phyloP scores from a whole-genome alignment of 2,329 filamentous ascomycete species.

The Diaporthe sp. region DNA sequence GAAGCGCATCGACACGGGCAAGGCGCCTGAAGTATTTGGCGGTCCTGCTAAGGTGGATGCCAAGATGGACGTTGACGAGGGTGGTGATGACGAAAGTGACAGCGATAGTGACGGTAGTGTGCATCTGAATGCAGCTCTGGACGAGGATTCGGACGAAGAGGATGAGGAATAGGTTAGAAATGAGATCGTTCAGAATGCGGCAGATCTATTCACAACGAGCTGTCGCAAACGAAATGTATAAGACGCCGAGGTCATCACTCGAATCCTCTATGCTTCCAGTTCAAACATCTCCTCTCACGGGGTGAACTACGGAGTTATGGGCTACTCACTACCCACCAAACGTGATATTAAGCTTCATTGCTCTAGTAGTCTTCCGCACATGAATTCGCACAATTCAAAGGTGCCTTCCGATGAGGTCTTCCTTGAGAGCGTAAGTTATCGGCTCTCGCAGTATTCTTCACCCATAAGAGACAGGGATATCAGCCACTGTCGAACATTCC shows the following conservation, averaged over 20 bases:
- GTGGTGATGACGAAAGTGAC: slow-evolving; percentile 55
- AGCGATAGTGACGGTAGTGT: slow-evolving; percentile 66
- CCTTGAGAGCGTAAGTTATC: background rate
- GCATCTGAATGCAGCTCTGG: slow-evolving; percentile 71
- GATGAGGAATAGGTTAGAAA: slow-evolving; percentile 45
- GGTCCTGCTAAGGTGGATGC: background rate
- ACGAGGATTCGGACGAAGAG: slow-evolving; percentile 62
- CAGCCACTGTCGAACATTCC: background rate
- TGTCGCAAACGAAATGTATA: background rate
- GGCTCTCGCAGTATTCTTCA: background rate
- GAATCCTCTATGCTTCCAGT: too few relatives aligned
- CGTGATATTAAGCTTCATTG: background rate
- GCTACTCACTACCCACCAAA: background rate
- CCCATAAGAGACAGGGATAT: too few relatives aligned
- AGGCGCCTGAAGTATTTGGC: slow-evolving; percentile 37
- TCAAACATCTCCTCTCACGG: background rate
- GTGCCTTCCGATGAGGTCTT: background rate
- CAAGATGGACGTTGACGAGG: slow-evolving; percentile 39
- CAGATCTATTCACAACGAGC: background rate
- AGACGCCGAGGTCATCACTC: background rate
- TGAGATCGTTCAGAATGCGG: background rate
- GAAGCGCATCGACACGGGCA: slow-evolving; percentile 41
- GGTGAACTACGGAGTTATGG: background rate
- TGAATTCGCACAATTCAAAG: background rate
- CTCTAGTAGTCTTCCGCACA: background rate